A percentile compares a stretch with the other conserved stretches of the same genome.
phyloP scores from a whole-genome alignment of 202 grass and related monocot genomes.

The Panicum virgatum region DNA sequence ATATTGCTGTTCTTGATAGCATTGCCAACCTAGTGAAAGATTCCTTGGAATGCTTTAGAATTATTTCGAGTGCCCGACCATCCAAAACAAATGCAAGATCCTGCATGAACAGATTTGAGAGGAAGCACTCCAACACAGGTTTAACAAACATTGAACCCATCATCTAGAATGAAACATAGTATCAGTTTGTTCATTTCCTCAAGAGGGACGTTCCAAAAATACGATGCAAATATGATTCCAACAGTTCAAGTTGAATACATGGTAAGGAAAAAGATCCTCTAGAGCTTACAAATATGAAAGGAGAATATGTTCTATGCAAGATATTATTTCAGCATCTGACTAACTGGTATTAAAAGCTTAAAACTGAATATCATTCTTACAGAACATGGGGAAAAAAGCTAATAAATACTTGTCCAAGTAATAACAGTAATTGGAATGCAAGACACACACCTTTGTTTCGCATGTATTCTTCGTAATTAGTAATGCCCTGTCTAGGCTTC shows the following conservation, averaged over 20 bases:
- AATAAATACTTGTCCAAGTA: constrained; percentile 24
- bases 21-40: constrained; percentile 71
- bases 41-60: constrained; percentile 71
- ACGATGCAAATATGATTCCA: constrained; percentile 14
- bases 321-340: constrained; percentile 23
- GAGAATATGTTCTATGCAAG: constrained; percentile 16
- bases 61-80: constrained; percentile 90
- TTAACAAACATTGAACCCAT: constrained; percentile 27
- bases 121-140: constrained; percentile 8
- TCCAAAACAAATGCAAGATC: constrained; percentile 87
- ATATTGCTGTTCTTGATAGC: constrained; percentile 90
- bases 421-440: background rate
- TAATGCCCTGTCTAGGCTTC: constrained; percentile 67
- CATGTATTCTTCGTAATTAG: constrained; percentile 51
- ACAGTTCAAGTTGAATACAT: constrained; percentile 15
- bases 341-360: background rate
- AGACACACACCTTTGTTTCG: constrained; percentile 61
- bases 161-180: constrained; percentile 18
- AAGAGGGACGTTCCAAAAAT: background rate
- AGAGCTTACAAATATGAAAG: constrained; percentile 2
- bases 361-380: background rate
- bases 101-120: constrained; percentile 55
- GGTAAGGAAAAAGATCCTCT: constrained; percentile 4
- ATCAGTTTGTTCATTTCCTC: constrained; percentile 1
- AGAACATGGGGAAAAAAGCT: background rate